These are phyloP conservation scores for Marasmius fiardii DNA, from an alignment of 1,284 basidiomycete species.

Conservation along the genomic window DNA sequence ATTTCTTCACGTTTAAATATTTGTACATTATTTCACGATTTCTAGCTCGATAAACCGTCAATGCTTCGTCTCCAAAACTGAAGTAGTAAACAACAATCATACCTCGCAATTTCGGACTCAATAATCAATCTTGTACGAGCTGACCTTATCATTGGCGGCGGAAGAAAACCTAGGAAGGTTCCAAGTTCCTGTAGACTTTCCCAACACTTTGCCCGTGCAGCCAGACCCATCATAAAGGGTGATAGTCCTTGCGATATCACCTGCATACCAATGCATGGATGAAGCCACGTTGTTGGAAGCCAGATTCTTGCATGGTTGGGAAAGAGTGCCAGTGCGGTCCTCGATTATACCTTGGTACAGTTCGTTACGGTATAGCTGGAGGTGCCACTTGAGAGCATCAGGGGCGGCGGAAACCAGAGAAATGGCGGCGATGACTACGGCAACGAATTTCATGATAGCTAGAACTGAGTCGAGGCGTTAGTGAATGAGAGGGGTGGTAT, in stretches of 20 bases:
- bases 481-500: too few relatives aligned
- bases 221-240: neutral
- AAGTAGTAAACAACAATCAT: too few relatives aligned
- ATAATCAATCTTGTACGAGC: neutral
- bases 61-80: too few relatives aligned
- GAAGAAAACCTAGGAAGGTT: neutral
- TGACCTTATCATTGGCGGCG: neutral
- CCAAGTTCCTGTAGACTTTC: neutral
- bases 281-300: neutral
- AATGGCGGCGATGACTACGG: too few relatives aligned
- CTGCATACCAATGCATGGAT: neutral
- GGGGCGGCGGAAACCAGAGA: too few relatives aligned
- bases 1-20: too few relatives aligned
- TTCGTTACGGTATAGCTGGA: neutral
- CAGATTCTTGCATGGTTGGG: neutral
- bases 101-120: too few relatives aligned
- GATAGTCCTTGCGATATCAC: neutral
- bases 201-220: neutral
- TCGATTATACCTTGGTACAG: neutral
- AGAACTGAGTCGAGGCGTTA: too few relatives aligned
- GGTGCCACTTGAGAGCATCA: neutral
- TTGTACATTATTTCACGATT: too few relatives aligned
- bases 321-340: neutral
- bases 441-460: too few relatives aligned
- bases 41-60: too few relatives aligned